These are phyloP conservation scores for Daldinia bambusicola DNA, from an alignment of 495 filamentous ascomycete species.

Conservation along the genomic window DNA sequence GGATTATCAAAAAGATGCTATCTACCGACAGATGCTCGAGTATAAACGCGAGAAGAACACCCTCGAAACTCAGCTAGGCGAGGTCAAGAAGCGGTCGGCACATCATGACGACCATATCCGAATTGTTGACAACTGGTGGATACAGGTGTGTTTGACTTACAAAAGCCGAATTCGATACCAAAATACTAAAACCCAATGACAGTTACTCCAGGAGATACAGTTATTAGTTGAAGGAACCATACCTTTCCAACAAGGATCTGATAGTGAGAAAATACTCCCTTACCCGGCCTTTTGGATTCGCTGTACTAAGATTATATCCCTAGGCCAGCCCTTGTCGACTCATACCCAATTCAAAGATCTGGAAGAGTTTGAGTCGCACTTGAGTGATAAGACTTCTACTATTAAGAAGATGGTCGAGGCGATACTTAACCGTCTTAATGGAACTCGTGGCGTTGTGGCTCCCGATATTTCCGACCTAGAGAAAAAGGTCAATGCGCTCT, in stretches of 20 bases:
- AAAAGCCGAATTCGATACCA: conserved; percentile 38
- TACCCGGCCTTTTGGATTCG: conserved; percentile 47
- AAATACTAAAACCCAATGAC: conserved; percentile 50
- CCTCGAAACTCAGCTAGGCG: conserved; percentile 78
- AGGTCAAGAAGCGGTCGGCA: conserved; percentile 75
- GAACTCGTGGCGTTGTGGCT: conserved; percentile 57
- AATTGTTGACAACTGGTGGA: conserved; percentile 89
- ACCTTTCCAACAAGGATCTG: conserved; percentile 54
- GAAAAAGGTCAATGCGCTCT: conserved; percentile 72
- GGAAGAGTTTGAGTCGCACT: conserved; percentile 79
- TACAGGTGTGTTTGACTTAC: conserved; percentile 70
- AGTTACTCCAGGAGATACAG: conserved; percentile 90
- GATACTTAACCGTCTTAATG: conserved; percentile 56
- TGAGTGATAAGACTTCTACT: conserved; percentile 65
- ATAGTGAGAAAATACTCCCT: conserved; percentile 58
- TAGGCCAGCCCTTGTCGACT: conserved; percentile 64
- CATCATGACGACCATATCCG: conserved; percentile 93
- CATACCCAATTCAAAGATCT: conserved; percentile 71
- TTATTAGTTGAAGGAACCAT: conserved; percentile 67
- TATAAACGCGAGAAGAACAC: conserved; percentile 88
- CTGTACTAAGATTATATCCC: conserved; percentile 49
- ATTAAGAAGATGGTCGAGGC: conserved; percentile 56
- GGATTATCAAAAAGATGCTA: conserved; percentile 97
- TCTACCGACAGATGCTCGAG: conserved; percentile 96
- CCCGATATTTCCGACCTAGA: conserved; percentile 79